phyloP scores from a whole-genome alignment of 495 filamentous ascomycete genomes.

The Aspergillus kassunensis region DNA sequence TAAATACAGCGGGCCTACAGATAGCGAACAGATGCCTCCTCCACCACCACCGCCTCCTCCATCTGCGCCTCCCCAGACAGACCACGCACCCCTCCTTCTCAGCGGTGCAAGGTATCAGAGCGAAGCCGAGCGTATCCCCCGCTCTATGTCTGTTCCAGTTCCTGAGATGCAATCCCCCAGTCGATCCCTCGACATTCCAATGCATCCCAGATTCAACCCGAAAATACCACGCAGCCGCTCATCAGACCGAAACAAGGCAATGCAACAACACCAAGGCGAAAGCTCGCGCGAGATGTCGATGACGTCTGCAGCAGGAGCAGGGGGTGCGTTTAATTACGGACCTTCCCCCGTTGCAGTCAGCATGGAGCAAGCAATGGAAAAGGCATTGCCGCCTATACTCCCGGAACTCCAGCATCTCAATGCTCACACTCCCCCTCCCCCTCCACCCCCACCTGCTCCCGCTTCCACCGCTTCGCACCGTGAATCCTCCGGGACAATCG shows the following conservation, averaged over 20 bases:
- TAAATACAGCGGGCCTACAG: slow-evolving; percentile 56
- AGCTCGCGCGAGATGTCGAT: slow-evolving; percentile 28
- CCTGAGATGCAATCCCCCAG: slow-evolving; percentile 50
- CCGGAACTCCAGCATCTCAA: slow-evolving; percentile 84
- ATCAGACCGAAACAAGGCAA: slow-evolving; percentile 34
- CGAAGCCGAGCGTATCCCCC: slow-evolving; percentile 50
- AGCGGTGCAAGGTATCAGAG: slow-evolving; percentile 64
- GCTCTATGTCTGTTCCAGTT: slow-evolving; percentile 72
- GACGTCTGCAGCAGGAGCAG: slow-evolving; percentile 24
- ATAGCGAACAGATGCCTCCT: slow-evolving; percentile 57
- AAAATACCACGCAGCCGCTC: slow-evolving; percentile 49
- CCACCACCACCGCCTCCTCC: slow-evolving; percentile 8
- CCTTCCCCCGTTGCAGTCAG: slow-evolving; percentile 43
- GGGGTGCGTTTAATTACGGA: slow-evolving; percentile 29
- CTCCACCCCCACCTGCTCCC: slow-evolving; percentile 39
- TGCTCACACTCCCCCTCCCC: slow-evolving; percentile 59
- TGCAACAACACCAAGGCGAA: slow-evolving; percentile 39
- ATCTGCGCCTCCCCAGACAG: slow-evolving; percentile 47
- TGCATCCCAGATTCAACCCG: slow-evolving; percentile 56
- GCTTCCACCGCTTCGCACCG: slow-evolving; percentile 32
- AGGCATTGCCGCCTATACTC: slow-evolving; percentile 60
- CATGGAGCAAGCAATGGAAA: slow-evolving; percentile 63
- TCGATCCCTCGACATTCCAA: slow-evolving; percentile 43
- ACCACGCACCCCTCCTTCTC: slow-evolving; percentile 47
- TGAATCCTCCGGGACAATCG: slow-evolving; percentile 57